Evolutionary conservation across 257 asterid species (phyloP).

Genomic region (Catharanthus roseus): DNA sequence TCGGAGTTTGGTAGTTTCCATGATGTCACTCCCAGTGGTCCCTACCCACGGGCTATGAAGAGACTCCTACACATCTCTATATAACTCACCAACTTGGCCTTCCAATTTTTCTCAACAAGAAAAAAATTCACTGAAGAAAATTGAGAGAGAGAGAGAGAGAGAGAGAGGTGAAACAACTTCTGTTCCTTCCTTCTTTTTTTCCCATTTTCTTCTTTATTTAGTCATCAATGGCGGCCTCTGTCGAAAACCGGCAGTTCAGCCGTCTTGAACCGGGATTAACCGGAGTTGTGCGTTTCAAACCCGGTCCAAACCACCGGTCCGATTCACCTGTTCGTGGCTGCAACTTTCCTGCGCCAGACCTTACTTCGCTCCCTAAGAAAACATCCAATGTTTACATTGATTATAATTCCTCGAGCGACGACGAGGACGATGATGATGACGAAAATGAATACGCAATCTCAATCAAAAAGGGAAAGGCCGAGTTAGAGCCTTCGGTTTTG

Average conservation of each 20-base stretch:
- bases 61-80: conserved; percentile 6
- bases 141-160: background rate
- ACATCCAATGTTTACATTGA: conserved; percentile 12
- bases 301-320: conserved; percentile 35
- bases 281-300: conserved; percentile 28
- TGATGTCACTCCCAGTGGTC: background rate
- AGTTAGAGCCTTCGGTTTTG: conserved; percentile 53
- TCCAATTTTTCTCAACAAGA: background rate
- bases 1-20: background rate
- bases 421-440: conserved; percentile 39
- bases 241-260: conserved; percentile 55
- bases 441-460: conserved; percentile 21
- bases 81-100: background rate
- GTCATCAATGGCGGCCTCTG: conserved; percentile 70
- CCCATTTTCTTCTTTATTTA: conserved; percentile 9
- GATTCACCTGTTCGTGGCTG: conserved; percentile 56
- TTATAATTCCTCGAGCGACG: conserved; percentile 43
- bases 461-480: conserved; percentile 47
- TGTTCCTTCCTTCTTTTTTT: background rate
- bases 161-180: conserved; percentile 2
- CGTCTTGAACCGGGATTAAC: conserved; percentile 40
- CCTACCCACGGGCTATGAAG: background rate
- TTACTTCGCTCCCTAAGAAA: conserved; percentile 8
- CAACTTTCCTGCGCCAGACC: conserved; percentile 31
- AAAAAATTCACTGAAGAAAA: background rate